Evolutionary conservation across 305 asterid species (phyloP), one percentile per base, ranked within the genome.

Genomic region (Striga hermonthica): DNA sequence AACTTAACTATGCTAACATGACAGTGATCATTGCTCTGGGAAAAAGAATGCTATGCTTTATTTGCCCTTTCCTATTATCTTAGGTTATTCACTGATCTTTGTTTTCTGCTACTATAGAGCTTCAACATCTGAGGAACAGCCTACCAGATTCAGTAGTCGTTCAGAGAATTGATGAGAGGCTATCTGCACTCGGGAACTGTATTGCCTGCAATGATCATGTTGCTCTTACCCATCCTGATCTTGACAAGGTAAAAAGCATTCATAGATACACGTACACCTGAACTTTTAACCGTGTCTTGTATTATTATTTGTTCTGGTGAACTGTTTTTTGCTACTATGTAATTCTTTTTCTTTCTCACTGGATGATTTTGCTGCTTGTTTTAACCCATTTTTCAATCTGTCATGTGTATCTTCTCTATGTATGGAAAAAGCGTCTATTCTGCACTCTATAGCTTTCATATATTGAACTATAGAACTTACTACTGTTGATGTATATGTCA

Each of bases 171-270:
- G 98, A 91, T 2, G 96, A 91, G 84, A 81, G 87, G 70, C 74
- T 89, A 70, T 85, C 95, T 79, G 92, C 98, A 39, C 76, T 89
- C 7, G 98, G 98, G 40, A 91, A 91, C 86, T 91, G 96, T 79
- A 84, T 89, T 71, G 79, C 91, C 4, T 91, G 96, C 83, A 91
- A 91, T 54, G 98, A 91, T 74, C 95, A 89, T 67, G 95, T 89
- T 67, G 98, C 98, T 62, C 95, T 91, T 61, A 81, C 95, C 0
- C 96, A 91, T 78, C 89, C 96, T 4, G 95, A 91, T 79, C 88
- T 87, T 61, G 96, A 89, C 71, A 81, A 40, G 87, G 98, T 87
- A 84, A 61, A 13, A n/a, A 22, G 31, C 67, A 54, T 0, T 22
- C 31, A 53, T 1, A 67, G 5, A 53, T 52, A n/a, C 60, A 57